Percentiles rank a stretch among this genome's conserved stretches.
Conservation (phyloP, 306 rosid genomes). For the Leucaena leucocephala region DNA sequence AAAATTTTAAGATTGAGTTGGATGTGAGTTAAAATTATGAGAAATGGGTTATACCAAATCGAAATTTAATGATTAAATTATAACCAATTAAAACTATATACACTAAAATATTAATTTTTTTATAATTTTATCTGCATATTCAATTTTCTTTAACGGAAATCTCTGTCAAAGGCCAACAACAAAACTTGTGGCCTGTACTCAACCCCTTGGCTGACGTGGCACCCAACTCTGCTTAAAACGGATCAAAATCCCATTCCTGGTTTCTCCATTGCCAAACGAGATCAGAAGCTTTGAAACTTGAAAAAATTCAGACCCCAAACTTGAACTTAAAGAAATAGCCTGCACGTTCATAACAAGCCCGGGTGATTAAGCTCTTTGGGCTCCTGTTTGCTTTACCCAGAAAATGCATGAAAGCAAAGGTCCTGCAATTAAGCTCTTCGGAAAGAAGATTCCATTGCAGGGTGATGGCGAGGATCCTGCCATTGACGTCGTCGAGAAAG, state of each 20-base stretch:
- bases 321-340: not conserved
- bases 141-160: too few species aligned
- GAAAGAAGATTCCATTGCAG: slow-evolving; percentile 63
- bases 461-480: slow-evolving; percentile 43
- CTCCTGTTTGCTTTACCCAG: not conserved
- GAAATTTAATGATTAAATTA: too few species aligned
- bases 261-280: slow-evolving; percentile 41
- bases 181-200: slow-evolving; percentile 47
- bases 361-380: too few species aligned
- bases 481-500: slow-evolving; percentile 16
- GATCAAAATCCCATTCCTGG: slow-evolving; percentile 63
- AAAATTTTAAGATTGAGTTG: too few species aligned
- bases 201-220: slow-evolving; percentile 62
- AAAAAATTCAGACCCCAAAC: not conserved
- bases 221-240: slow-evolving; percentile 54
- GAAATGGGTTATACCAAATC: too few species aligned
- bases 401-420: slow-evolving; percentile 71
- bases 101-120: too few species aligned
- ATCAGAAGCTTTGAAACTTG: slow-evolving; percentile 3
- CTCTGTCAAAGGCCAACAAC: too few species aligned
- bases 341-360: not conserved
- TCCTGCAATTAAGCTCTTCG: slow-evolving; percentile 79
- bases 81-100: too few species aligned
- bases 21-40: too few species aligned
- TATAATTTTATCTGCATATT: too few species aligned